Conservation (phyloP, 345 rosid genomes). For the Chamaenerion angustifolium region DNA sequence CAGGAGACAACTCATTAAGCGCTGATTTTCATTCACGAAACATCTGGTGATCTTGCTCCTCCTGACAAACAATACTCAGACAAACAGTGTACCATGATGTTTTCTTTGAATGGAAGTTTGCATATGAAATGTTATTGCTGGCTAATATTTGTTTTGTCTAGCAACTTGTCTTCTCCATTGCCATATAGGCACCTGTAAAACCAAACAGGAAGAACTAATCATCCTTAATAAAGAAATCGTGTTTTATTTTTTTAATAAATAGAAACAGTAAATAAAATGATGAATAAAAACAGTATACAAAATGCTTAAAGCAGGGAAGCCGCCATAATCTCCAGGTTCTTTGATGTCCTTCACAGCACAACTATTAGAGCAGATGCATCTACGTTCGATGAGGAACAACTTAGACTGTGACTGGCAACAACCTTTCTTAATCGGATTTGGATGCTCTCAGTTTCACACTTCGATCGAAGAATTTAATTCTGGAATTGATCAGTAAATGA, state of each 20-base stretch:
- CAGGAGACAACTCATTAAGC: constrained; percentile 96
- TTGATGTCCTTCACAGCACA: constrained; percentile 63
- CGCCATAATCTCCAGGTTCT: constrained; percentile 73
- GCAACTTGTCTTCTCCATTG: constrained; percentile 65
- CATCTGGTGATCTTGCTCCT: constrained; percentile 99
- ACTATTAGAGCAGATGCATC: constrained; percentile 74
- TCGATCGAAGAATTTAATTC: no score
- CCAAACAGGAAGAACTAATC: not conserved
- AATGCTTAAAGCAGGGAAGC: constrained; percentile 75
- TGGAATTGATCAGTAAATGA: no score
- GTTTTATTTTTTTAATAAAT: no score
- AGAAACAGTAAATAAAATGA: not conserved
- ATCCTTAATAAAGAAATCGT: no score
- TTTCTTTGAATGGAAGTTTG: constrained; percentile 92
- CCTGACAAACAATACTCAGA: constrained; percentile 58
- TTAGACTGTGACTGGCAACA: no score
- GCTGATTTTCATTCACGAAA: constrained; percentile 97
- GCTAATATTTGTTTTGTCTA: not conserved
- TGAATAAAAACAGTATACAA: not conserved
- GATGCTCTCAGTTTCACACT: no score
- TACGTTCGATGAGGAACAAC: constrained; percentile 11
- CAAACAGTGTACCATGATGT: no score
- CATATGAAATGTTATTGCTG: constrained; percentile 8
- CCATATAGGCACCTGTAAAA: constrained; percentile 49
- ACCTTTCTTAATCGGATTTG: not conserved